phyloP scores from a whole-genome alignment of 495 filamentous ascomycete genomes.

The Aspergillus kassunensis region DNA sequence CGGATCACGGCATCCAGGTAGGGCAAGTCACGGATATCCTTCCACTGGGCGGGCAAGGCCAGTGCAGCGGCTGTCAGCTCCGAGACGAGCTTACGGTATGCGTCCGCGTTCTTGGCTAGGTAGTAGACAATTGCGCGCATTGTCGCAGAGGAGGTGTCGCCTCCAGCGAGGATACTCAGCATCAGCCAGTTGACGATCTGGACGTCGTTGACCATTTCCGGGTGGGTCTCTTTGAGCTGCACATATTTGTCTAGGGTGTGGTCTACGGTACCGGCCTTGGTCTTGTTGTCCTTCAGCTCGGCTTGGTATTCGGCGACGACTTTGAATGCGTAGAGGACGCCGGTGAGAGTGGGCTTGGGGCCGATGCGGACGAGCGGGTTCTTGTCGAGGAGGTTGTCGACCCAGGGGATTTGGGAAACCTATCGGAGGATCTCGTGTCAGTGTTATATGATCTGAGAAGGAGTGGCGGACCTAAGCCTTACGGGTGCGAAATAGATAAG shows the following conservation, averaged over 20 bases:
- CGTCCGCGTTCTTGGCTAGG: slow-evolving; percentile 29
- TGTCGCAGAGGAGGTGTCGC: slow-evolving; percentile 36
- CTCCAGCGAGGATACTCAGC: slow-evolving; percentile 41
- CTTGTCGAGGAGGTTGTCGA: slow-evolving; percentile 58
- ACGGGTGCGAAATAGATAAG: slow-evolving; percentile 35
- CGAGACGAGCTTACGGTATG: slow-evolving; percentile 28
- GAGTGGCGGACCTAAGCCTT: too few relatives aligned
- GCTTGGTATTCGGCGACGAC: slow-evolving; percentile 17
- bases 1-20: slow-evolving; percentile 61
- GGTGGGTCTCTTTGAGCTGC: slow-evolving; percentile 26
- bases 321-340: slow-evolving; percentile 24
- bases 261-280: slow-evolving; percentile 6
- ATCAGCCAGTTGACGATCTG: slow-evolving; percentile 34
- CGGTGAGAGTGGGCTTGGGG: slow-evolving; percentile 20
- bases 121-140: slow-evolving; percentile 40
- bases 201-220: slow-evolving; percentile 25
- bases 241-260: slow-evolving; percentile 31
- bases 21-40: slow-evolving; percentile 42
- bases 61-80: slow-evolving; percentile 20
- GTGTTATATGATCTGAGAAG: background rate
- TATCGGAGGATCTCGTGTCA: background rate
- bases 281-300: slow-evolving; percentile 21
- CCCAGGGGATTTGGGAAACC: slow-evolving; percentile 36
- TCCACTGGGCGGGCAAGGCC: slow-evolving; percentile 32
- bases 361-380: slow-evolving; percentile 42